These are phyloP conservation scores for Rubroboletus satanas DNA, from an alignment of 768 basidiomycete species.

Conservation along the genomic window DNA sequence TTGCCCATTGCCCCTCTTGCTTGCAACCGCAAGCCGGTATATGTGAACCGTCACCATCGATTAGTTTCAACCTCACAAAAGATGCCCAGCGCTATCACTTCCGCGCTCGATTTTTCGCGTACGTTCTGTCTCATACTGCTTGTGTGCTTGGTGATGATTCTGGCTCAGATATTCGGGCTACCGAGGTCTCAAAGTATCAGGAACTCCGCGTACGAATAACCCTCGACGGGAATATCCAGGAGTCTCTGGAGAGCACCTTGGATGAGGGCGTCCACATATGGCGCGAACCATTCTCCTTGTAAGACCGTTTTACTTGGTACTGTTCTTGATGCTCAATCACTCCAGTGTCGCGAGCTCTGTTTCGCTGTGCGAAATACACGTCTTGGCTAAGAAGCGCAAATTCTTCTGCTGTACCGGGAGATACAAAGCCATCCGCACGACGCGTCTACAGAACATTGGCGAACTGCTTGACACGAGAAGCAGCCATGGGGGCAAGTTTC, in stretches of 20 bases:
- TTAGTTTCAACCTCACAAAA: conserved; percentile 7
- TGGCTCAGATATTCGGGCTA: conserved; percentile 20
- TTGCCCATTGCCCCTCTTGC: conserved; percentile 33
- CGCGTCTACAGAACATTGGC: conserved; percentile 23
- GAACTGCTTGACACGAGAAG: conserved; percentile 27
- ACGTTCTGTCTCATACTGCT: neutral
- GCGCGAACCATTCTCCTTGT: conserved; percentile 31
- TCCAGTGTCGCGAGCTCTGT: conserved; percentile 15
- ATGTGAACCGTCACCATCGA: conserved; percentile 15
- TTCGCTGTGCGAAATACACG: conserved; percentile 28
- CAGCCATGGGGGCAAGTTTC: conserved; percentile 27
- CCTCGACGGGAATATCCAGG: conserved; percentile 28
- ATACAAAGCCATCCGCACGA: conserved; percentile 28
- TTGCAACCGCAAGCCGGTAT: conserved; percentile 23
- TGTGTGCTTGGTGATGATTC: neutral
- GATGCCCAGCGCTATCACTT: conserved; percentile 18
- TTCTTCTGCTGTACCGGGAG: conserved; percentile 27
- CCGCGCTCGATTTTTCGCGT: conserved; percentile 27
- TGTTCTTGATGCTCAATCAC: conserved; percentile 8
- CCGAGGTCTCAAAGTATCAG: conserved; percentile 20
- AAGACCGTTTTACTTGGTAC: conserved; percentile 1
- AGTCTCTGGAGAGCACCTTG: conserved; percentile 27
- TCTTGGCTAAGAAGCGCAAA: conserved; percentile 26
- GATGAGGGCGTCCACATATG: conserved; percentile 25
- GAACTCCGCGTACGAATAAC: conserved; percentile 26